phyloP scores from a whole-genome alignment of 2,329 filamentous ascomycete genomes.

The Penicillium sclerotiorum region DNA sequence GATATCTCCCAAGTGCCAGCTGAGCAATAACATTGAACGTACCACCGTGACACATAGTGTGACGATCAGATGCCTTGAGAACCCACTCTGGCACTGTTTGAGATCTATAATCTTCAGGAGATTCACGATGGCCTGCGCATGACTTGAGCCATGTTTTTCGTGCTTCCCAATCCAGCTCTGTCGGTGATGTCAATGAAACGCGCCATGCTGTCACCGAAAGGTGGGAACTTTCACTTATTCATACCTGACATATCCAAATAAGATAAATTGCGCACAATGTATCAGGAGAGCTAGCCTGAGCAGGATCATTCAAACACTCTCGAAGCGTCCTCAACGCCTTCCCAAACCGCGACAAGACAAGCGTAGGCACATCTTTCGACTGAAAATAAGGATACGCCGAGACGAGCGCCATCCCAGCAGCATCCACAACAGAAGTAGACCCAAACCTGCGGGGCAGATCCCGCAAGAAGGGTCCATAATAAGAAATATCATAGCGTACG shows the following conservation, averaged over 20 bases:
- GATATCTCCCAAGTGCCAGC: too few species aligned
- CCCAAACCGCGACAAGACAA: constrained; percentile 23
- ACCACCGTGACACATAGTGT: not conserved
- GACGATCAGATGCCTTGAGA: not conserved
- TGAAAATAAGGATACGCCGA: constrained; percentile 21
- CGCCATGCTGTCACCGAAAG: not conserved
- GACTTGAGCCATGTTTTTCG: not conserved
- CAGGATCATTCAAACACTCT: constrained; percentile 28
- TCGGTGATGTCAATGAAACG: not conserved
- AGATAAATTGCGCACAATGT: constrained; percentile 34
- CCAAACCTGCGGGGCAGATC: constrained; percentile 17
- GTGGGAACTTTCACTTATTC: not conserved
- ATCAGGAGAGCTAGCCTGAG: constrained; percentile 23
- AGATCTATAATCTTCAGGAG: not conserved
- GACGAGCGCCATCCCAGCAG: constrained; percentile 24
- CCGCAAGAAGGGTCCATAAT: constrained; percentile 1
- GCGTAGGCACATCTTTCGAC: constrained; percentile 11
- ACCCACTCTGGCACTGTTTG: not conserved
- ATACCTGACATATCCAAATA: constrained; percentile 34
- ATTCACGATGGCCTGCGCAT: not conserved
- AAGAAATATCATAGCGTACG: constrained; percentile 4
- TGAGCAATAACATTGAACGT: not conserved
- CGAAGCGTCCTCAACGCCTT: constrained; percentile 26
- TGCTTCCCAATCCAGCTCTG: constrained; percentile 26
- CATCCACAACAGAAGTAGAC: constrained; percentile 25